A percentile compares a stretch with the other conserved stretches of the same genome.
Conservation (phyloP, 257 asterid genomes). For the Gentiana macrophylla region DNA sequence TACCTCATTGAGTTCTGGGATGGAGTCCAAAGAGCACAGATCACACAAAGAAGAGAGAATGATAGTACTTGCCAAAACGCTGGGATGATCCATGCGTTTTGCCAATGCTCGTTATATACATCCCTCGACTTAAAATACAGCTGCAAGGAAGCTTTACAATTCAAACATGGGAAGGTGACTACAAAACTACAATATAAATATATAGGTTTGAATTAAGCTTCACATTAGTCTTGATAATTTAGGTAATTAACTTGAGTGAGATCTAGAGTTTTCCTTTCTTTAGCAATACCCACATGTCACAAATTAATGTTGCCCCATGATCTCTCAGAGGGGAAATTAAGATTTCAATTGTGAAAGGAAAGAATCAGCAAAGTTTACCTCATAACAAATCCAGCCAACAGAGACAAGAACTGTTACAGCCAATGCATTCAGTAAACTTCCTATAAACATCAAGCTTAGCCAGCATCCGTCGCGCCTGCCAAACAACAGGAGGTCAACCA, state of each 20-base stretch:
- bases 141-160: constrained; percentile 26
- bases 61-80: constrained; percentile 97
- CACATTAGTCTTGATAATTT: no score
- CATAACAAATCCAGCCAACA: constrained; percentile 92
- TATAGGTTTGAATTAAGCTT: not conserved
- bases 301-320: no score
- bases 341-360: no score
- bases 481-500: not conserved
- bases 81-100: constrained; percentile 92
- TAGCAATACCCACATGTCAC: no score
- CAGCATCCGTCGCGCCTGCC: constrained; percentile 72
- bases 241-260: no score
- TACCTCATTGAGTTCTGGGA: constrained; percentile 90
- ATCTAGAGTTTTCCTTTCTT: no score
- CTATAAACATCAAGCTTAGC: constrained; percentile 81
- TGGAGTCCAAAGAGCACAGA: constrained; percentile 97
- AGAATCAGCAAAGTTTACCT: constrained; percentile 35
- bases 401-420: constrained; percentile 76
- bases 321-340: no score
- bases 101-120: constrained; percentile 92
- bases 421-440: constrained; percentile 89
- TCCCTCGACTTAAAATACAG: constrained; percentile 88
- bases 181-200: not conserved
- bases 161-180: not conserved
- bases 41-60: constrained; percentile 75